Evolutionary conservation across 768 basidiomycete genomes (phyloP), one percentile per base, ranked within the genome.

Genomic region (Dendrothele bispora): DNA sequence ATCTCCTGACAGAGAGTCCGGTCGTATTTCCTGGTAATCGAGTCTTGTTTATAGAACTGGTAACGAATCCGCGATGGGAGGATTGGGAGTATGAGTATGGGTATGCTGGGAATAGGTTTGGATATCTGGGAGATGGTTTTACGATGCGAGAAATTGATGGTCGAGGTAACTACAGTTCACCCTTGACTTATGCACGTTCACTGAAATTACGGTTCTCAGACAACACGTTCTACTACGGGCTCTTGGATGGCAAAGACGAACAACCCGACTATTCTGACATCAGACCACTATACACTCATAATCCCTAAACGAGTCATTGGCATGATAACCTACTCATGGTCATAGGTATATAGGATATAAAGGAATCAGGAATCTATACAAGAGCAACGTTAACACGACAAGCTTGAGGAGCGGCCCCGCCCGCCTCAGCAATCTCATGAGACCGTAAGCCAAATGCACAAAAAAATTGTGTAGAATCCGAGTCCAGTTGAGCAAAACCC

Each of bases 11-110:
- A 59, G 58, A 40, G 12, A 30, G 47, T 3, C 59, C 56, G 2
- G 52, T 60, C 32, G 45, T 60, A 48, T 60, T 57, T 34, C 59
- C 59, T 7, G 59, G 59, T 7, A 60, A 57, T 39, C 32, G 59
- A 37, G 53, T 60, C 18, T 42, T 60, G 26, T 60, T 58, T 34
- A 56, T 60, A 14, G 59, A 60, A 35, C 52, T 60, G 7, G 53
- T 60, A 1, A 48, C 46, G 17, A 58, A 58, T 30, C 27, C 54
- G 15, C 56, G 59, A 2, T 60, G 56, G 56, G 59, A 60, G 51
- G 59, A 60, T 27, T 60, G 52, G 52, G 56, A 60, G 7, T 60
- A 58, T 32, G 55, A 56, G 34, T 60, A 60, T 27, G 59, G 55
- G 28, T 53, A 52, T 12, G 55, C 54, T 2, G 53, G 53, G 14